Percentiles rank a stretch among this genome's conserved stretches.
phyloP scores from a whole-genome alignment of 2,329 filamentous ascomycete species.

The Ascomycota sp. region DNA sequence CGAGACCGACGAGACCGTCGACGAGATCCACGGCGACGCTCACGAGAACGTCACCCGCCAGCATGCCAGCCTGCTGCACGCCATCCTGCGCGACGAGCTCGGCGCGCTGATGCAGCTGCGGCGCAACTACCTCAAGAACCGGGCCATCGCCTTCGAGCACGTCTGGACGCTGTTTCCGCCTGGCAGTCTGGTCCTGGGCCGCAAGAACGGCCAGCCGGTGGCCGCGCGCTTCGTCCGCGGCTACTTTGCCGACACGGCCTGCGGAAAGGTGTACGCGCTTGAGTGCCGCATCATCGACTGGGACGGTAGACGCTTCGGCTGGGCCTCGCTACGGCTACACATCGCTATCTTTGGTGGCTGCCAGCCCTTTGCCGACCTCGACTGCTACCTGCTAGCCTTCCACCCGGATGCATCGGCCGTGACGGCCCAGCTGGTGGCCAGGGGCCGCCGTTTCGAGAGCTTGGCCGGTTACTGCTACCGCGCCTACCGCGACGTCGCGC shows the following conservation, averaged over 20 bases:
- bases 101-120: slow-evolving; percentile 26
- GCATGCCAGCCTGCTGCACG: slow-evolving; percentile 25
- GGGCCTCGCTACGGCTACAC: slow-evolving; percentile 12
- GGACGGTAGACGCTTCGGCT: slow-evolving; percentile 25
- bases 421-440: slow-evolving; percentile 12
- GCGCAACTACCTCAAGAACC: slow-evolving; percentile 29
- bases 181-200: slow-evolving; percentile 18
- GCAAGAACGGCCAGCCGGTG: slow-evolving; percentile 17
- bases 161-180: slow-evolving; percentile 33
- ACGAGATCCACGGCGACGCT: neutral
- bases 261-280: slow-evolving; percentile 18
- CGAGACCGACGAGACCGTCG: neutral
- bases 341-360: slow-evolving; percentile 23
- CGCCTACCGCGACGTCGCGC: slow-evolving; percentile 19
- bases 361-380: slow-evolving; percentile 20
- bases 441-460: slow-evolving; percentile 23
- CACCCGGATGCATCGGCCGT: slow-evolving; percentile 19
- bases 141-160: slow-evolving; percentile 30
- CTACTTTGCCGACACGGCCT: slow-evolving; percentile 15
- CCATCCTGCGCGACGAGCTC: slow-evolving; percentile 28
- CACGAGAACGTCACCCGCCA: slow-evolving; percentile 11
- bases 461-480: slow-evolving; percentile 27
- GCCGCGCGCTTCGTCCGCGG: slow-evolving; percentile 18
- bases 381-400: slow-evolving; percentile 22
- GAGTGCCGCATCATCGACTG: slow-evolving; percentile 23